Base-by-base conservation (phyloP, 805 yeast species). In the Huiozyma sinensis region DNA sequence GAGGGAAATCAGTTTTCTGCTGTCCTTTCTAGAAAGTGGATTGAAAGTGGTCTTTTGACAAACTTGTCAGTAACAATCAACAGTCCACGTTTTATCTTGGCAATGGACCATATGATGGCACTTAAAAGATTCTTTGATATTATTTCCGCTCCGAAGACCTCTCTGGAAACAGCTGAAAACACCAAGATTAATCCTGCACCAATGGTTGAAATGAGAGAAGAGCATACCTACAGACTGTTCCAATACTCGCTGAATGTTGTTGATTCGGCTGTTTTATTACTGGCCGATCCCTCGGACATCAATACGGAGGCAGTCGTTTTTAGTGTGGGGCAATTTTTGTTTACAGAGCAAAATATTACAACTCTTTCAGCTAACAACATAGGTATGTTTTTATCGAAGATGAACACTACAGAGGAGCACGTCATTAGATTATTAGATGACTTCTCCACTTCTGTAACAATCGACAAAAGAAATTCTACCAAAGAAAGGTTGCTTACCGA, bases 251-350 rank as follows among this genome's bases (percentile, higher is more conserved):
- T 90, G 33, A 87, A 84, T 54, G 64, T 92, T 36, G 77, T 79
- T 6, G 81, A 86, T 44, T 79, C 90, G 0, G 85, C 95, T 0
- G 69, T 90, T 13, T 77, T 86, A 13, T 64, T 92, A 30, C 64
- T 92, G 37, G 95, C 95, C 0, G 84, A 90, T 58, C 85, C 95
- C 0, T 71, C 81, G 0, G 68, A 71, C 6, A 58, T 63, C 2
- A 72, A 79, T 47, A 77, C 95, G 0, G 95, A 89, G 54, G 97
- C 97, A 0, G 74, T 90, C 47, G 96, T 90, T 1, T 82, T 92
- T 66, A 84, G 85, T 55, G 77, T 88, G 10, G 94, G 83, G 47
- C 95, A 89, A 55, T 63, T 88, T 3, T 65, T 81, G 38, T 57
- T 85, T 3, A 73, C 90, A 0, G 77, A 82, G 46, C 88, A 83